phyloP scores from a whole-genome alignment of 768 basidiomycete species.

The Leccinum imitatum region DNA sequence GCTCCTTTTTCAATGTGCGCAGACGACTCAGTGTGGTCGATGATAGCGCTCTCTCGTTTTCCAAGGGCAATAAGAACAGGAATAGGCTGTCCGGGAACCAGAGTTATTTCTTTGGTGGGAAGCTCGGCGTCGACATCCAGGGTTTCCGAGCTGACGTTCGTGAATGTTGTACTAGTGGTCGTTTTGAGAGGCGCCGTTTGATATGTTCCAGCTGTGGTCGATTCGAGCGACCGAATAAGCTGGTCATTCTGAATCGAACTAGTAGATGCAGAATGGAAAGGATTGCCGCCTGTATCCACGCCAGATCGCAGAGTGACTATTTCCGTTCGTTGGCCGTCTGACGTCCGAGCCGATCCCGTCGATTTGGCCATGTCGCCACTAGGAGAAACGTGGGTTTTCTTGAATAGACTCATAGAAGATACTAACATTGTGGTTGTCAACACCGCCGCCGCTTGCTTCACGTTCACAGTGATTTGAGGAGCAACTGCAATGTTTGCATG shows the following conservation, averaged over 20 bases:
- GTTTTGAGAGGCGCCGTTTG: background rate
- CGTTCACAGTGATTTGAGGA: constrained; percentile 3
- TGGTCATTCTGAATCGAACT: background rate
- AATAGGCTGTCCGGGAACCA: background rate
- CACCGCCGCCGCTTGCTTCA: background rate
- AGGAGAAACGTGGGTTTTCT: background rate
- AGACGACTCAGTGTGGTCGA: background rate
- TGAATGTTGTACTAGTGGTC: background rate
- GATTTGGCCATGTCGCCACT: background rate
- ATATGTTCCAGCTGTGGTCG: background rate
- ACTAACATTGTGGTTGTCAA: constrained; percentile 1
- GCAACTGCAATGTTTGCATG: background rate
- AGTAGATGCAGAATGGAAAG: background rate
- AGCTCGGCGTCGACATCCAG: background rate
- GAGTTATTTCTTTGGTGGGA: background rate
- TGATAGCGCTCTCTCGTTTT: background rate
- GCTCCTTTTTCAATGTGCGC: background rate
- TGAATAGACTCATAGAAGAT: background rate
- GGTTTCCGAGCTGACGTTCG: background rate
- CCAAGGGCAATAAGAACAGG: background rate
- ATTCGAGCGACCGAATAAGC: background rate
- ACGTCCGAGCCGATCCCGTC: background rate
- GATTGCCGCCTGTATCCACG: background rate
- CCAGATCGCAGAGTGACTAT: background rate
- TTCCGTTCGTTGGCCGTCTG: background rate